A percentile compares a stretch with the other conserved stretches of the same genome.
phyloP scores from a whole-genome alignment of 176 grass and related monocot genomes.

The Phyllostachys edulis region DNA sequence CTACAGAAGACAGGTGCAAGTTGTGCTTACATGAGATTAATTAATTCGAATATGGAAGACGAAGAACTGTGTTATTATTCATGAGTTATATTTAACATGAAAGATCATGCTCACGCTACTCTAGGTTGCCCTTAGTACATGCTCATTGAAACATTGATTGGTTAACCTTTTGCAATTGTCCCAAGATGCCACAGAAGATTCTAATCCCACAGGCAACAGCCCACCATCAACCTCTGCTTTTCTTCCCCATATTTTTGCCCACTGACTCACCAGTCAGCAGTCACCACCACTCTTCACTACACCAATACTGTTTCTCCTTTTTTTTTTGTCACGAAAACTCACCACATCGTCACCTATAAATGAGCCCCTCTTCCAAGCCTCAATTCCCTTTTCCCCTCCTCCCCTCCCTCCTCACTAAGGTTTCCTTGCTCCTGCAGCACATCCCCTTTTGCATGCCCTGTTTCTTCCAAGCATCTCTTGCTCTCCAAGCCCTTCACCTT shows the following conservation, averaged over 20 bases:
- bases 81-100: not conserved
- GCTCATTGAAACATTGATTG: not conserved
- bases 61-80: not conserved
- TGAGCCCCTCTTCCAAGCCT: slow-evolving; percentile 39
- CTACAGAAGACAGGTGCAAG: not conserved
- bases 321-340: not conserved
- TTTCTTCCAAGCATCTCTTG: not conserved
- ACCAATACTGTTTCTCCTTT: not conserved
- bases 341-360: slow-evolving; percentile 56
- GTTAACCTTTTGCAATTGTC: not conserved
- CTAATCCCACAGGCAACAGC: not conserved
- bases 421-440: slow-evolving; percentile 2
- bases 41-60: not conserved
- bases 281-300: not conserved
- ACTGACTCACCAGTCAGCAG: not conserved
- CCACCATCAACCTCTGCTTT: slow-evolving; percentile 22
- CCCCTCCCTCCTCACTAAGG: slow-evolving; percentile 28
- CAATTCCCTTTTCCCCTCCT: slow-evolving; percentile 69
- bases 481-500: not conserved
- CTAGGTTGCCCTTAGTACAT: not conserved
- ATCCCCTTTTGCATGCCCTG: not conserved
- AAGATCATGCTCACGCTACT: not conserved
- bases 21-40: not conserved
- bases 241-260: slow-evolving; percentile 29
- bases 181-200: slow-evolving; percentile 35